phyloP scores from a whole-genome alignment of 1,284 basidiomycete species.

The Cutaneotrichosporon daszewskae region DNA sequence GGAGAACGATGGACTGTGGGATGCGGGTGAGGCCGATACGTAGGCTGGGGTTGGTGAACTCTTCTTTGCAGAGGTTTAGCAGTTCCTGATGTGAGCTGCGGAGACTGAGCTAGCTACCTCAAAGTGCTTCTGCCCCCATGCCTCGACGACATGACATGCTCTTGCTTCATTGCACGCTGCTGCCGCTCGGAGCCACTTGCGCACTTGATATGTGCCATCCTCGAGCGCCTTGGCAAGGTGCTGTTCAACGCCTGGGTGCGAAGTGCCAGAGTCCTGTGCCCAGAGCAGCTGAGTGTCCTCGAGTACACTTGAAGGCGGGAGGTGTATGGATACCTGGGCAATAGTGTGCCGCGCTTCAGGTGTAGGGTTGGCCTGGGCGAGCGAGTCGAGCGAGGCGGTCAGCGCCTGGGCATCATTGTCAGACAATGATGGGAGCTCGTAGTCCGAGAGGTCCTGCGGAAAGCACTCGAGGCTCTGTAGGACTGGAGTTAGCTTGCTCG shows the following conservation, averaged over 20 bases:
- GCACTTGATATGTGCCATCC: slow-evolving; percentile 6
- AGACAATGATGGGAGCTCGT: neutral
- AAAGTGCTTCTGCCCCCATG: slow-evolving; percentile 19
- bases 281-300: slow-evolving; percentile 8
- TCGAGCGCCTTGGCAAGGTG: slow-evolving; percentile 1
- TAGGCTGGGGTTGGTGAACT: slow-evolving; percentile 9
- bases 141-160: slow-evolving; percentile 3
- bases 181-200: slow-evolving; percentile 6
- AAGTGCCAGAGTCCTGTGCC: slow-evolving; percentile 3
- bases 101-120: slow-evolving; percentile 8
- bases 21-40: slow-evolving; percentile 23
- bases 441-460: slow-evolving; percentile 13
- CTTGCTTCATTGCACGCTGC: neutral
- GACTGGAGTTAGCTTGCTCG: slow-evolving; percentile 12
- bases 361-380: slow-evolving; percentile 3
- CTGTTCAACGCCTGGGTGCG: neutral
- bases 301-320: slow-evolving; percentile 4
- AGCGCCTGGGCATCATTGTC: slow-evolving; percentile 5
- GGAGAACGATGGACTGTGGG: slow-evolving; percentile 26
- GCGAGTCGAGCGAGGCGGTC: slow-evolving; percentile 3
- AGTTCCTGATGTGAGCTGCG: slow-evolving; percentile 12
- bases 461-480: slow-evolving; percentile 15
- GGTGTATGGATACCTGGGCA: slow-evolving; percentile 6
- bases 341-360: slow-evolving; percentile 15
- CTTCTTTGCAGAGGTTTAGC: slow-evolving; percentile 9